These are phyloP conservation scores for Penicillium canariense DNA, from an alignment of 495 filamentous ascomycete genomes.

Conservation along the genomic window DNA sequence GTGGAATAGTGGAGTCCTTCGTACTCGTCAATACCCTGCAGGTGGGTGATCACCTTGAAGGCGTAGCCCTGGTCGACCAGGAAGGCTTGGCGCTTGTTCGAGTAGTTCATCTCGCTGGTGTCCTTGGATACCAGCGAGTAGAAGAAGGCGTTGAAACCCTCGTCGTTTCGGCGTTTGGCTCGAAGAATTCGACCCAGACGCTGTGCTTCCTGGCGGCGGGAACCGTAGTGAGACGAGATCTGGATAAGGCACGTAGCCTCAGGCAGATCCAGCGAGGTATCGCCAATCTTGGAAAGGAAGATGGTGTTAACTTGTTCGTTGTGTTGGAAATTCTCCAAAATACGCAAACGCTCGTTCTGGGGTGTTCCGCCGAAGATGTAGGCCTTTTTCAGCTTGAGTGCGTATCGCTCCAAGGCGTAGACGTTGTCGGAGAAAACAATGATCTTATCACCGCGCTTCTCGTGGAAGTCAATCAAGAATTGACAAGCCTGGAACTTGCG, in stretches of 20 bases:
- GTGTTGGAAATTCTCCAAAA: conserved; percentile 95
- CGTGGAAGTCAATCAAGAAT: conserved; percentile 96
- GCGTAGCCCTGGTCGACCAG: conserved; percentile 98
- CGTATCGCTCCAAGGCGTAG: conserved; percentile 85
- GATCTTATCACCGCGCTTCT: conserved; percentile 93
- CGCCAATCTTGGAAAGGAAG: conserved; percentile 96
- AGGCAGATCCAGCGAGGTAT: conserved; percentile 93
- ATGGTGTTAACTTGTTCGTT: conserved; percentile 92
- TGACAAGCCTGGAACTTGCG: conserved; percentile 95
- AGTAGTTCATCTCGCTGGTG: conserved; percentile 98
- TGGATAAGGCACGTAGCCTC: conserved; percentile 98
- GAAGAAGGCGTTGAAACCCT: conserved; percentile 99
- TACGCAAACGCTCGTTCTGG: conserved; percentile 81
- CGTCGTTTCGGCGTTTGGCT: conserved; percentile 94
- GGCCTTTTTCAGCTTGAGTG: conserved; percentile 77
- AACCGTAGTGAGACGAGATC: conserved; percentile 97
- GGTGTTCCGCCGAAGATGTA: conserved; percentile 92
- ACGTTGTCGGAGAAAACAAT: conserved; percentile 99
- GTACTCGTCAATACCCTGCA: conserved; percentile 84
- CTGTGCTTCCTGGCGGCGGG: conserved; percentile 95
- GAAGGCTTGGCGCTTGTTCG: conserved; percentile 95
- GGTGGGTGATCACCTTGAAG: conserved; percentile 97
- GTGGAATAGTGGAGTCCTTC: conserved; percentile 78
- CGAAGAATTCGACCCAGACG: conserved; percentile 91
- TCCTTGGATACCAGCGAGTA: conserved; percentile 97